These are phyloP conservation scores for Boeremia lycopersici DNA, from an alignment of 2,329 filamentous ascomycete genomes.

Conservation along the genomic window DNA sequence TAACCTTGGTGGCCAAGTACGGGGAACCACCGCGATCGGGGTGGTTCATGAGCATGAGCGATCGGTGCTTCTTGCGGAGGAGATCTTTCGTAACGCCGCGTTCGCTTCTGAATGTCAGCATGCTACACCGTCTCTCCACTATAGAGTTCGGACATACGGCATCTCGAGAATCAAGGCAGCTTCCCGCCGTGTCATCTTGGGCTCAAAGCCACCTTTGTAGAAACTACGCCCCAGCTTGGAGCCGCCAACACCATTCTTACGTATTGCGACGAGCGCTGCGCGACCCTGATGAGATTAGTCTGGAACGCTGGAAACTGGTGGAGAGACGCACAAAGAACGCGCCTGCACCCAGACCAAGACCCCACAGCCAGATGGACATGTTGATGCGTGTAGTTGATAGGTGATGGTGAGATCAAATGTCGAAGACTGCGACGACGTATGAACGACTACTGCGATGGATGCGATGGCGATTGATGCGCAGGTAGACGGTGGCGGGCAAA, in stretches of 20 bases:
- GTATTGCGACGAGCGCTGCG: slow-evolving; percentile 86
- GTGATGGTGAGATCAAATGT: background rate
- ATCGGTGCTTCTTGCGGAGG: slow-evolving; percentile 92
- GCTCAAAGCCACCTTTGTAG: slow-evolving; percentile 98
- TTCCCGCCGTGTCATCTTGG: slow-evolving; percentile 90
- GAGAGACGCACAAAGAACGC: slow-evolving; percentile 64
- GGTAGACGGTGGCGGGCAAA: slow-evolving; percentile 13
- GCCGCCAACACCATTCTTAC: slow-evolving; percentile 72
- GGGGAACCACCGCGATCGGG: slow-evolving; percentile 96
- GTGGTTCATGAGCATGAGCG: slow-evolving; percentile 96
- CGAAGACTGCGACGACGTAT: background rate
- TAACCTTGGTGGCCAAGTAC: slow-evolving; percentile 96
- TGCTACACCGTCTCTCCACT: background rate
- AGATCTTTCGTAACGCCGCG: slow-evolving; percentile 88
- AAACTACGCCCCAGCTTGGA: slow-evolving; percentile 87
- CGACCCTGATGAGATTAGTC: slow-evolving; percentile 68
- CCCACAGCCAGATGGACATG: slow-evolving; percentile 67
- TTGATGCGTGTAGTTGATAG: background rate
- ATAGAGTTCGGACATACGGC: slow-evolving; percentile 64
- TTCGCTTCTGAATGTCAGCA: slow-evolving; percentile 64
- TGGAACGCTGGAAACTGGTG: background rate
- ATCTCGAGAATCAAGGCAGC: slow-evolving; percentile 89
- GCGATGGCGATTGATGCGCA: slow-evolving; percentile 8
- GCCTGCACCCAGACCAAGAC: slow-evolving; percentile 66
- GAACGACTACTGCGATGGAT: slow-evolving; percentile 3